phyloP scores from a whole-genome alignment of 2,329 filamentous ascomycete species.

The Aspergillaceae sp. region DNA sequence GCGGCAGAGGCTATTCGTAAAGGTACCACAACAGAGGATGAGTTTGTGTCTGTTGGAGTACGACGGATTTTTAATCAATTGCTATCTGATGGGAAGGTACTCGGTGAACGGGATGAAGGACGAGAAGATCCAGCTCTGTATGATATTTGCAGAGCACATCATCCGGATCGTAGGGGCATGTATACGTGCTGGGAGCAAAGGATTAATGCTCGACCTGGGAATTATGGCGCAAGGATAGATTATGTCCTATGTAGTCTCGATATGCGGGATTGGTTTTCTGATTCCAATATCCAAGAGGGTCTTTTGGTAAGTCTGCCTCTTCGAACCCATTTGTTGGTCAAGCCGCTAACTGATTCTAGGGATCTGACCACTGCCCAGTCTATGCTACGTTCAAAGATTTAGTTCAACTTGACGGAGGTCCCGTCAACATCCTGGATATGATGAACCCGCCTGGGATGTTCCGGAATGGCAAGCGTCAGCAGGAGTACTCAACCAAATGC shows the following conservation, averaged over 20 bases:
- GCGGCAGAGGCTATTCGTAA: conserved; percentile 64
- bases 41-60: conserved; percentile 64
- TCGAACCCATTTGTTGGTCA: background rate
- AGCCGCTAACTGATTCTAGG: conserved; percentile 34
- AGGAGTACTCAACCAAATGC: conserved; percentile 58
- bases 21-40: conserved; percentile 56
- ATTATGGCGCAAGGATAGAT: conserved; percentile 87
- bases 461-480: conserved; percentile 53
- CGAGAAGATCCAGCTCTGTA: conserved; percentile 65
- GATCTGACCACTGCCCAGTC: conserved; percentile 94
- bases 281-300: conserved; percentile 84
- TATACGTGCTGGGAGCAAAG: conserved; percentile 96
- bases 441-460: conserved; percentile 73
- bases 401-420: conserved; percentile 44
- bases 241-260: conserved; percentile 76
- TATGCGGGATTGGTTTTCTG: conserved; percentile 71
- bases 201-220: conserved; percentile 89
- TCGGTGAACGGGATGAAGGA: conserved; percentile 56
- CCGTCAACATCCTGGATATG: conserved; percentile 56
- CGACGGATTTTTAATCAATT: conserved; percentile 78
- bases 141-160: conserved; percentile 76
- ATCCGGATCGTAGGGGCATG: conserved; percentile 76
- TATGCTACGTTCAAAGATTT: conserved; percentile 63
- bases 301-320: conserved; percentile 49
- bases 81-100: conserved; percentile 62